Conservation (phyloP, 2,329 filamentous ascomycete species). For the Sarocladium oryzae region DNA sequence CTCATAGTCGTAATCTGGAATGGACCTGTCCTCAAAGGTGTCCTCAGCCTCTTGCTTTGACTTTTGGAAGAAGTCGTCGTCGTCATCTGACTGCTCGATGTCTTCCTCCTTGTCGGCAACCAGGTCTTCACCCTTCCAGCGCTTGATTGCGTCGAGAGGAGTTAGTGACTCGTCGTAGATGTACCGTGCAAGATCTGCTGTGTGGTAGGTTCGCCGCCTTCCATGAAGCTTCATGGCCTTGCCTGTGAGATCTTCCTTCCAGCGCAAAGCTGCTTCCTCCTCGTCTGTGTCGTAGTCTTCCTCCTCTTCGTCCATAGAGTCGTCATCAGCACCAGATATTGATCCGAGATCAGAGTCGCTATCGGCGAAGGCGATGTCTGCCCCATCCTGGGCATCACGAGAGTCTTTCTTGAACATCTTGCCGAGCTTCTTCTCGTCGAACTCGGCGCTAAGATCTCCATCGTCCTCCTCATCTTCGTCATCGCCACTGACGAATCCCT, state of each 20-base stretch:
- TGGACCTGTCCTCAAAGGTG: constrained; percentile 68
- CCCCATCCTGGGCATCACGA: constrained; percentile 49
- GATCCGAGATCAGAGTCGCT: constrained; percentile 96
- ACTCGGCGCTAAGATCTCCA: constrained; percentile 50
- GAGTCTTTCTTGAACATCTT: constrained; percentile 51
- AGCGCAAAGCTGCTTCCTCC: constrained; percentile 67
- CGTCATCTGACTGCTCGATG: constrained; percentile 50
- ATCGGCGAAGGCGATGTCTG: constrained; percentile 85
- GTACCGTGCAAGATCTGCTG: constrained; percentile 74
- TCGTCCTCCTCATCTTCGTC: constrained; percentile 44
- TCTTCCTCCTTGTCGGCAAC: constrained; percentile 54
- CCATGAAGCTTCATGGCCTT: constrained; percentile 68
- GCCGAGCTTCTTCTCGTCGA: constrained; percentile 53
- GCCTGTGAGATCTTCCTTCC: constrained; percentile 82
- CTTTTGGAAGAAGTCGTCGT: constrained; percentile 61
- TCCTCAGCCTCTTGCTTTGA: constrained; percentile 60
- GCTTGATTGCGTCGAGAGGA: constrained; percentile 66
- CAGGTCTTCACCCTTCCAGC: constrained; percentile 67
- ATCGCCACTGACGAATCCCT: constrained; percentile 49
- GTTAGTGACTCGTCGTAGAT: constrained; percentile 82
- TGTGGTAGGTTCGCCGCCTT: constrained; percentile 65
- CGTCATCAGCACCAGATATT: constrained; percentile 54
- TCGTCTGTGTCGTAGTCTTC: constrained; percentile 55
- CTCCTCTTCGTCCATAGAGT: constrained; percentile 37
- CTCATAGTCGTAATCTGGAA: constrained; percentile 75